A percentile compares a stretch with the other conserved stretches of the same genome.
Evolutionary conservation across 352 stramenopile species (phyloP).

Genomic region (Thalassiosira pacifica): DNA sequence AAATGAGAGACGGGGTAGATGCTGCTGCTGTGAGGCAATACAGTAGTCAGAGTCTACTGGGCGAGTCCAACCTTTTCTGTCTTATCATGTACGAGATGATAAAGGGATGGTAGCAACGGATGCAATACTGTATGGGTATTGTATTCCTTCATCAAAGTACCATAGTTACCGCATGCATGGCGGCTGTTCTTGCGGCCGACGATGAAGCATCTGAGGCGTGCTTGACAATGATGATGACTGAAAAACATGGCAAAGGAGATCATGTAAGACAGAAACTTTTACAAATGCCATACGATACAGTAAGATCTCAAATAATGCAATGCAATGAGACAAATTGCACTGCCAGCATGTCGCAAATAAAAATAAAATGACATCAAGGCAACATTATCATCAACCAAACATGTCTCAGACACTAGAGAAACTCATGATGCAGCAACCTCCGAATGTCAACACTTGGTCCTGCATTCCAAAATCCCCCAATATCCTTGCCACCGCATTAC

Average conservation of each 20-base stretch:
- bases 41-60: too few relatives aligned
- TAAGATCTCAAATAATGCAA: too few relatives aligned
- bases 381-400: too few relatives aligned
- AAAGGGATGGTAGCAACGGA: conserved; percentile 84
- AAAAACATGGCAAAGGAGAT: too few relatives aligned
- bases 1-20: too few relatives aligned
- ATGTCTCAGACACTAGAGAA: background rate
- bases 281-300: too few relatives aligned
- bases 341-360: too few relatives aligned
- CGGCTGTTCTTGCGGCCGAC: conserved; percentile 78
- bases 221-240: conserved; percentile 81
- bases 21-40: too few relatives aligned
- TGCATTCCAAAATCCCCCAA: conserved; percentile 87
- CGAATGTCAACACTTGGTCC: conserved; percentile 83
- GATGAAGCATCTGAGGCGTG: conserved; percentile 85
- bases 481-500: conserved; percentile 70
- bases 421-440: conserved; percentile 83
- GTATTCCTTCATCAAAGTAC: conserved; percentile 82
- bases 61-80: conserved; percentile 83
- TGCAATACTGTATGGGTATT: conserved; percentile 86
- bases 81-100: conserved; percentile 89
- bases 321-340: too few relatives aligned
- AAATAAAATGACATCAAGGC: too few relatives aligned
- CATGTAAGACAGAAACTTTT: background rate
- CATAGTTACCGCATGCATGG: conserved; percentile 83